Conservation (phyloP, 192 early-diverging fungal genomes). For the Phlyctochytrium planicorne region DNA sequence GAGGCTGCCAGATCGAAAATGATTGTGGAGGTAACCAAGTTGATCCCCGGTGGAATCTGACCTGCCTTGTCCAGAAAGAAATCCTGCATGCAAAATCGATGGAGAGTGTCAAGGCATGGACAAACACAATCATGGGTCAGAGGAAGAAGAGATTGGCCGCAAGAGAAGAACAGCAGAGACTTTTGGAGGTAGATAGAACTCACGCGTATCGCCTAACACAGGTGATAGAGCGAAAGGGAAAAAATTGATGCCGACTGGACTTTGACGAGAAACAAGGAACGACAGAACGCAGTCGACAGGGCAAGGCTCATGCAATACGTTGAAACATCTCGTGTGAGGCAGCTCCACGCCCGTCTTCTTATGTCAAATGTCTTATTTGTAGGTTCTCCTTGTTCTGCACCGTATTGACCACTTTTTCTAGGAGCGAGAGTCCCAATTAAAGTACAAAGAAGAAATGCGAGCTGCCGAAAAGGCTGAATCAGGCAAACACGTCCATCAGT, state of each 20-base stretch:
- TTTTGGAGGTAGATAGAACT: conserved; percentile 27
- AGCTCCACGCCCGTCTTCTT: conserved; percentile 33
- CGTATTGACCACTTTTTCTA: conserved; percentile 6
- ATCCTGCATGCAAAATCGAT: conserved; percentile 39
- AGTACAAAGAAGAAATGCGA: conserved; percentile 14
- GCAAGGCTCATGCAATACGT: conserved; percentile 40
- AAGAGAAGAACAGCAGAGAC: conserved; percentile 24
- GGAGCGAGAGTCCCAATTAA: conserved; percentile 46
- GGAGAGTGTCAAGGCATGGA: conserved; percentile 38
- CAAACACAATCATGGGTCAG: conserved; percentile 48
- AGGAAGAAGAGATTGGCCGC: conserved; percentile 45
- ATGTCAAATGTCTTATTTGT: conserved; percentile 50
- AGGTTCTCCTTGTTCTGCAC: too few relatives aligned
- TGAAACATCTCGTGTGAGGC: conserved; percentile 32
- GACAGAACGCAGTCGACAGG: conserved; percentile 35
- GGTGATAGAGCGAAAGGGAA: conserved; percentile 36
- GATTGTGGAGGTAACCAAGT: conserved; percentile 17
- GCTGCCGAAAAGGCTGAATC: conserved; percentile 3
- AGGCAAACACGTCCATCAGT: neutral
- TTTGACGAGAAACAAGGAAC: conserved; percentile 25
- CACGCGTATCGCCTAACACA: neutral
- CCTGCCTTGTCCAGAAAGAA: conserved; percentile 27
- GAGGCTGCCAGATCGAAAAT: conserved; percentile 3
- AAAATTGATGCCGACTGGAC: conserved; percentile 46
- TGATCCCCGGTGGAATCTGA: neutral